Base-by-base conservation (phyloP, 257 asterid genomes). In the Nicotiana tabacum region DNA sequence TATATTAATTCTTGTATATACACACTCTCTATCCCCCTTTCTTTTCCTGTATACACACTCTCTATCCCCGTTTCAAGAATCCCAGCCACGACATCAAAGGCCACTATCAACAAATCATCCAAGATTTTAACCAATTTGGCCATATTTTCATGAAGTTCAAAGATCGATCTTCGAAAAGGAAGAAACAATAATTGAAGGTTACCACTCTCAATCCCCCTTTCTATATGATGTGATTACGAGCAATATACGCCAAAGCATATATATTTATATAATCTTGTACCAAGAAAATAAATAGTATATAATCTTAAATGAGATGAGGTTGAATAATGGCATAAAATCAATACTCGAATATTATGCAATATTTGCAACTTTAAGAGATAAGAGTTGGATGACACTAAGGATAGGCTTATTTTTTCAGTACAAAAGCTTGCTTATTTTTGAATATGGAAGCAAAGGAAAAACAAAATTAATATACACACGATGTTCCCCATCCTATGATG, bases 51-150 rank as follows among this genome's bases (percentile, higher is more conserved):
- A 35, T 35, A 0, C 39, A 35, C 6, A 35, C 39, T 5, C 39
- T 35, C 39, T 35, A 35, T 35, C 39, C 39, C 5, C 39, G 39
- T 35, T 35, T 35, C 98, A 51, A 95, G 92, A 80, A 93, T 87
- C 72, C 96, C 95, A 12, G 96, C 96, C 35, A 83, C 81, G 53
- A 89, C 89, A 89, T 95, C 98, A 88, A 92, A 60, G 61, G 92
- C 91, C 62, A 93, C 88, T 2, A 95, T 90, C 84, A 95, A 62
- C 66, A 93, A 70, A 80, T 97, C 92, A n/a, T 89, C 91, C 77
- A 89, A 80, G 53, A 93, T 82, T 58, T 94, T 94, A n/a, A 92
- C 30, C 9, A 80, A 18, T 83, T 90, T 95, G 6, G 77, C 86
- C 98, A 92, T 93, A 84, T 86, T 84, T 80, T 24, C 18, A 62